Percentiles rank a stretch among this genome's conserved stretches.
Conservation (phyloP, 2,329 filamentous ascomycete species). For the Periconia digitata region DNA sequence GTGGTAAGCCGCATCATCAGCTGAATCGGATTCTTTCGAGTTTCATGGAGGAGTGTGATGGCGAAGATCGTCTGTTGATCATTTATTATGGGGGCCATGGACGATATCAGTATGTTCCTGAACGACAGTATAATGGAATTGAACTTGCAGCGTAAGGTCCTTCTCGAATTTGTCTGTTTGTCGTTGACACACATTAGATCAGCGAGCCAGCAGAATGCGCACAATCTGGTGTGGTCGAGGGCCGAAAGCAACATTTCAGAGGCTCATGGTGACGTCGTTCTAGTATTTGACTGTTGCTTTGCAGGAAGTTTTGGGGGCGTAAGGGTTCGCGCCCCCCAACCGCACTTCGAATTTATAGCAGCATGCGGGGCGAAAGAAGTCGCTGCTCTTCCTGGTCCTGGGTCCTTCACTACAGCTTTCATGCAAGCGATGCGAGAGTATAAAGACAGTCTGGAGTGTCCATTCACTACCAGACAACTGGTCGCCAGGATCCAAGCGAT, state of each 20-base stretch:
- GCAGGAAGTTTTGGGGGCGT: constrained; percentile 11
- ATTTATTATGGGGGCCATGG: constrained; percentile 8
- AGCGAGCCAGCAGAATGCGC: neutral
- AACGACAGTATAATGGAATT: too few species aligned
- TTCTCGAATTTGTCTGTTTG: neutral
- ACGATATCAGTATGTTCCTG: constrained; percentile 1
- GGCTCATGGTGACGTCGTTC: constrained; percentile 14
- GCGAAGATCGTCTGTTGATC: neutral
- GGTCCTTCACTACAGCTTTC: constrained; percentile 5
- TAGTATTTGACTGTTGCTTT: constrained; percentile 24
- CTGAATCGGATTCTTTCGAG: constrained; percentile 1
- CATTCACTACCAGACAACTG: constrained; percentile 2
- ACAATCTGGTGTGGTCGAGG: constrained; percentile 2
- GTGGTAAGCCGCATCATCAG: constrained; percentile 1
- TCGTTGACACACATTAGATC: neutral
- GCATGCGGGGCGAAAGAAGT: constrained; percentile 5
- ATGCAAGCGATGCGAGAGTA: constrained; percentile 4
- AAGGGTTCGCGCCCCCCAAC: neutral
- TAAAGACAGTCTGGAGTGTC: neutral
- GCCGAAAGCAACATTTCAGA: constrained; percentile 1
- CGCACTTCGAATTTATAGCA: constrained; percentile 6
- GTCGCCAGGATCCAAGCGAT: constrained; percentile 3
- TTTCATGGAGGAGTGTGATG: constrained; percentile 4
- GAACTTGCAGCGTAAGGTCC: constrained; percentile 1
- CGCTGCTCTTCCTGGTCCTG: neutral